phyloP scores from a whole-genome alignment of 129 eudicot species.

The Artemisia annua region DNA sequence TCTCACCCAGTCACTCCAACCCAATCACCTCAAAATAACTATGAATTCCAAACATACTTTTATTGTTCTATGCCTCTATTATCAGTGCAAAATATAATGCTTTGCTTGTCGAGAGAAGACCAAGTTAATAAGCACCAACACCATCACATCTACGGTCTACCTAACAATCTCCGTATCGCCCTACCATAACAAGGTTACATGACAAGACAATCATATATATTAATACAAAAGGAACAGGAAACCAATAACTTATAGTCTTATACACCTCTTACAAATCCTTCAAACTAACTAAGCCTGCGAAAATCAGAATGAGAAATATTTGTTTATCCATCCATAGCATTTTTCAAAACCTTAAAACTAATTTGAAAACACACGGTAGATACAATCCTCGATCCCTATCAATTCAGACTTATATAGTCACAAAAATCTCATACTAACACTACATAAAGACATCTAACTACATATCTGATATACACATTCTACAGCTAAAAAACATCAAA shows the following conservation, averaged over 20 bases:
- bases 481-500: too few relatives aligned
- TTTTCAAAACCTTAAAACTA: conserved; percentile 7
- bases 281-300: not conserved
- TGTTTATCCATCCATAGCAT: not conserved
- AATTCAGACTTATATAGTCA: not conserved
- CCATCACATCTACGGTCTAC: not conserved
- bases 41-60: conserved; percentile 5
- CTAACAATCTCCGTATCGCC: not conserved
- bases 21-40: not conserved
- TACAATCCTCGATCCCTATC: not conserved
- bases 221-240: too few relatives aligned
- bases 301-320: not conserved
- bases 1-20: not conserved
- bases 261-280: too few relatives aligned
- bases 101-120: conserved; percentile 5
- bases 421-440: not conserved
- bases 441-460: too few relatives aligned
- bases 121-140: conserved; percentile 13
- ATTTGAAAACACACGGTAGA: not conserved
- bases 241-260: too few relatives aligned
- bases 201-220: too few relatives aligned
- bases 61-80: conserved; percentile 12
- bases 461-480: too few relatives aligned
- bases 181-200: not conserved
- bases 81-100: not conserved